These are phyloP conservation scores for Aspergillus amoenus DNA, from an alignment of 2,329 filamentous ascomycete species.

Conservation along the genomic window DNA sequence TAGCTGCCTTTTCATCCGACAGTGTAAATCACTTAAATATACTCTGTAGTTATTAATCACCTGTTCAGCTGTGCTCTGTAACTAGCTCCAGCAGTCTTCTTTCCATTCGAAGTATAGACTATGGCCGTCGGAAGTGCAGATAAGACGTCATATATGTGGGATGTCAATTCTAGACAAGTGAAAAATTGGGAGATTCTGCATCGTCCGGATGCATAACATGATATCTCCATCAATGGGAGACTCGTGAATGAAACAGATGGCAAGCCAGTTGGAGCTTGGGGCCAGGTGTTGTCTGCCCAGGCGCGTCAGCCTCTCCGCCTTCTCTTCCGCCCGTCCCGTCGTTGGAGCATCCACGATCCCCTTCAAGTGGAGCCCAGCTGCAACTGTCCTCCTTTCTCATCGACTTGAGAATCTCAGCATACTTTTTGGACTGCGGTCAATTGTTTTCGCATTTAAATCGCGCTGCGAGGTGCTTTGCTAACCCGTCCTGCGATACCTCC, in stretches of 20 bases:
- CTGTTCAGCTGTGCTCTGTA: too few relatives aligned
- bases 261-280: slow-evolving; percentile 29
- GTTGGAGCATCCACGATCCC: not conserved
- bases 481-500: not conserved
- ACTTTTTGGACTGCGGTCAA: not conserved
- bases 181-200: too few relatives aligned
- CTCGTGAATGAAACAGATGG: not conserved
- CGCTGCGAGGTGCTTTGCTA: not conserved
- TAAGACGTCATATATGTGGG: too few relatives aligned
- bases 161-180: too few relatives aligned
- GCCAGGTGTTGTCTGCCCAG: slow-evolving; percentile 30
- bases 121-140: too few relatives aligned
- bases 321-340: slow-evolving; percentile 7
- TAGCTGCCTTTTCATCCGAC: not conserved
- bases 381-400: not conserved
- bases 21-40: too few relatives aligned
- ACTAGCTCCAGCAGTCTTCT: too few relatives aligned
- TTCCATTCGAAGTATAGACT: too few relatives aligned
- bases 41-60: too few relatives aligned
- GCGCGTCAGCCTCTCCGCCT: slow-evolving; percentile 9
- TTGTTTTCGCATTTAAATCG: not conserved
- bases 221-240: not conserved
- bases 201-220: not conserved
- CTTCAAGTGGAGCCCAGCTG: slow-evolving; percentile 1
- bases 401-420: not conserved